Evolutionary conservation across 768 basidiomycete genomes (phyloP).

Genomic region (Solioccasus polychromus): DNA sequence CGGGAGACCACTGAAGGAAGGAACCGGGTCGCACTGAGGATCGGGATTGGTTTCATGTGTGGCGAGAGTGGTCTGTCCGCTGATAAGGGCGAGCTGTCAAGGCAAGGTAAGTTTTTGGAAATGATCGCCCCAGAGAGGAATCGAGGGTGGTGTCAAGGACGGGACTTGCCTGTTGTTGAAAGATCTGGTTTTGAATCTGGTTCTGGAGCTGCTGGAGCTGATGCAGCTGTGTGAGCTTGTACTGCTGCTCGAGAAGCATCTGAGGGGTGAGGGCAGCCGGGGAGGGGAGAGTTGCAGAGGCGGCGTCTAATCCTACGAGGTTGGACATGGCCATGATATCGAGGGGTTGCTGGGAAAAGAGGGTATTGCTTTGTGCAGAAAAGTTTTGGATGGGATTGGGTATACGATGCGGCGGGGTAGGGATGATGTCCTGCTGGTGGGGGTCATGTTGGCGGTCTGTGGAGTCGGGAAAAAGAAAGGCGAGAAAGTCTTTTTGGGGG

Average conservation of each 20-base stretch:
- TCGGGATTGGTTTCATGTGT: constrained; percentile 35
- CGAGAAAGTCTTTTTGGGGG: constrained; percentile 35
- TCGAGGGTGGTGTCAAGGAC: constrained; percentile 2
- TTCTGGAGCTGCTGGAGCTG: constrained; percentile 77
- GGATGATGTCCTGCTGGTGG: constrained; percentile 17
- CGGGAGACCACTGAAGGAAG: constrained; percentile 51
- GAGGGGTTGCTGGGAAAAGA: constrained; percentile 37
- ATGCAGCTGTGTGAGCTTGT: constrained; percentile 74
- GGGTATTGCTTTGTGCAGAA: constrained; percentile 6
- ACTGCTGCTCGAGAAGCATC: constrained; percentile 68
- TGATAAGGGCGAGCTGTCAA: constrained; percentile 66
- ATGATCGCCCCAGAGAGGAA: constrained; percentile 6
- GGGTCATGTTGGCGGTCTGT: constrained; percentile 21
- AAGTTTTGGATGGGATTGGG: constrained; percentile 3
- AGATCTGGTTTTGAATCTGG: constrained; percentile 84
- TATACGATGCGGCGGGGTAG: constrained; percentile 13
- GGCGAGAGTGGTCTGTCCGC: constrained; percentile 38
- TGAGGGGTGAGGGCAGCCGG: constrained; percentile 39
- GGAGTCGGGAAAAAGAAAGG: constrained; percentile 34
- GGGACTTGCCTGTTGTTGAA: constrained; percentile 78
- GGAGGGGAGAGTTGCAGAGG: constrained; percentile 12
- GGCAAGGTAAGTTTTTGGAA: constrained; percentile 10
- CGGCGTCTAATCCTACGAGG: constrained; percentile 43
- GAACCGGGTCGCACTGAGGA: constrained; percentile 34
- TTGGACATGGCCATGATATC: constrained; percentile 45